phyloP scores from a whole-genome alignment of 2,329 filamentous ascomycete species.

The Cryoendolithus antarcticus region DNA sequence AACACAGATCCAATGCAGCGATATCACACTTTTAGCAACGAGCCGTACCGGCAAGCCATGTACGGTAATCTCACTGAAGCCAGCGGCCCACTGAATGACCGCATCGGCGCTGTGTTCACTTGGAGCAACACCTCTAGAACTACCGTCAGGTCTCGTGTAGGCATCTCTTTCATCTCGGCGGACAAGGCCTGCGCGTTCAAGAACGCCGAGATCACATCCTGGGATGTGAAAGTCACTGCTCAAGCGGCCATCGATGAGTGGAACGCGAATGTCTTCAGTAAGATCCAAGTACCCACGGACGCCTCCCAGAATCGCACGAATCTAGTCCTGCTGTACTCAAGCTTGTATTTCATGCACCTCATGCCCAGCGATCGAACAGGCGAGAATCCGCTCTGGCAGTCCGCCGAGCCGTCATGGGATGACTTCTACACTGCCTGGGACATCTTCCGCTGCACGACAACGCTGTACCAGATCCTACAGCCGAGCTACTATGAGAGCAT shows the following conservation, averaged over 20 bases:
- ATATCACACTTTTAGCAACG: slow-evolving; percentile 13
- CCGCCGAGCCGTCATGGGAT: slow-evolving; percentile 56
- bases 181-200: slow-evolving; percentile 48
- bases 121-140: slow-evolving; percentile 27
- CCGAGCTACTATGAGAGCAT: slow-evolving; percentile 52
- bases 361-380: slow-evolving; percentile 59
- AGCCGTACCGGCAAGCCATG: slow-evolving; percentile 22
- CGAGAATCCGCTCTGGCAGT: slow-evolving; percentile 56
- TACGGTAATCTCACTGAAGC: slow-evolving; percentile 24
- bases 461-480: slow-evolving; percentile 54
- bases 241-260: slow-evolving; percentile 39
- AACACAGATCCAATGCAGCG: slow-evolving; percentile 14
- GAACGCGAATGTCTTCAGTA: slow-evolving; percentile 51
- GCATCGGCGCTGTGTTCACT: slow-evolving; percentile 40
- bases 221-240: slow-evolving; percentile 18
- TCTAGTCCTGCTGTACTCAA: slow-evolving; percentile 52
- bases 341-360: slow-evolving; percentile 57
- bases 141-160: slow-evolving; percentile 42
- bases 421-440: slow-evolving; percentile 61
- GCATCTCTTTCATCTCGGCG: slow-evolving; percentile 55
- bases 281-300: slow-evolving; percentile 46
- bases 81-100: slow-evolving; percentile 27
- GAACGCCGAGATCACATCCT: slow-evolving; percentile 41
- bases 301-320: slow-evolving; percentile 38
- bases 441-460: slow-evolving; percentile 51